Base-by-base conservation (phyloP, 371 early-diverging fungal genomes). In the Lichtheimia ramosa region DNA sequence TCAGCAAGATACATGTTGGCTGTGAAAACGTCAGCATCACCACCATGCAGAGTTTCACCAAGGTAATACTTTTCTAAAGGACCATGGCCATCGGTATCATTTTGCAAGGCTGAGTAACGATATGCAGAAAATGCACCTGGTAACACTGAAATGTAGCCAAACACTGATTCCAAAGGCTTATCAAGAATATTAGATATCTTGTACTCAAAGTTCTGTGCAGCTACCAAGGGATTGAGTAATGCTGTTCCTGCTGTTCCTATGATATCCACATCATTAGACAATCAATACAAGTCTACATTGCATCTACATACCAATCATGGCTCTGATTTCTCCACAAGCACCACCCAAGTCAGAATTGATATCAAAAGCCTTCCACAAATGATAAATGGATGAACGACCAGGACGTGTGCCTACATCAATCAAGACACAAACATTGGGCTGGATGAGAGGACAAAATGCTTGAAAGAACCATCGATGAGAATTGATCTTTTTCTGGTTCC, bases 401-500 rank as follows among this genome's bases (percentile, higher is more conserved):
- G 94, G 92, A 43, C 87, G 87, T 0, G 94, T 92, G 24, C 94
- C 94, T 42, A 92, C 92, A 74, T 93, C 94, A 46, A 93, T 70
- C 56, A 92, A 73, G 15, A 91, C 83, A 72, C 89, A 89, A 23
- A 92, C 86, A 59, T 90, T 83, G 16, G 94, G 94, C 13, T 84
- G 67, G 43, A 93, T 51, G 23, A 90, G 65, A 7, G 83, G 86
- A n/a, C 92, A 89, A 70, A 93, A 89, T 0, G 92, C 92, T 66
- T 91, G 90, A 70, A 92, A 92, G 78, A 92, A 91, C 94, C 94
- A 93, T 56, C 91, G 87, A 77, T 93, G 94, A 18, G 91, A 91
- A 73, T 93, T 93, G 71, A 93, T 88, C 76, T 90, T 85, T 63
- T 88, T 87, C 57, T 77, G 72, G 46, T 85, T 86, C 64, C 83